phyloP scores from a whole-genome alignment of 2,329 filamentous ascomycete genomes.

The Periconia digitata region DNA sequence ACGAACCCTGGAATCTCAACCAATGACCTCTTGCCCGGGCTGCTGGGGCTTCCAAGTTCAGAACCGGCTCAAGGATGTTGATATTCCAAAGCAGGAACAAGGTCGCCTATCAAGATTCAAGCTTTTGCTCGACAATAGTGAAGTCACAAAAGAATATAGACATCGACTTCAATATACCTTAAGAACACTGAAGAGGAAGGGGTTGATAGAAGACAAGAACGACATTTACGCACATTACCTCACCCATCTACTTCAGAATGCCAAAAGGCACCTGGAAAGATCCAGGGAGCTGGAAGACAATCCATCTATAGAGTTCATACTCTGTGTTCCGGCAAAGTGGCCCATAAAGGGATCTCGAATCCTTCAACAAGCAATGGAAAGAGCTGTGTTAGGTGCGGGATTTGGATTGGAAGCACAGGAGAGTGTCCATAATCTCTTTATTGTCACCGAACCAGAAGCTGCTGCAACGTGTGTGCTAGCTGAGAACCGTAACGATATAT shows the following conservation, averaged over 20 bases:
- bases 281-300: conserved; percentile 4
- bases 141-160: conserved; percentile 8
- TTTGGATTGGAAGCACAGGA: conserved; percentile 6
- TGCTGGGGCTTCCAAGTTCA: conserved; percentile 18
- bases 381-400: conserved; percentile 13
- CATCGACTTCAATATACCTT: conserved; percentile 1
- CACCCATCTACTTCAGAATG: conserved; percentile 12
- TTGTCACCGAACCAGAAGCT: conserved; percentile 24
- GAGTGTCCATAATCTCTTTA: conserved; percentile 14
- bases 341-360: conserved; percentile 14
- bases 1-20: background rate
- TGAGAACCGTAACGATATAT: conserved; percentile 12
- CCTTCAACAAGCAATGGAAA: conserved; percentile 16
- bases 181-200: conserved; percentile 4
- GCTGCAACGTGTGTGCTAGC: conserved; percentile 19
- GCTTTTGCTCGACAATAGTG: conserved; percentile 8
- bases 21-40: background rate
- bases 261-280: conserved; percentile 7
- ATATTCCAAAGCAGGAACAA: conserved; percentile 10
- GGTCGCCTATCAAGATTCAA: conserved; percentile 13
- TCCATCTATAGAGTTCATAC: conserved; percentile 12
- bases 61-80: conserved; percentile 6
- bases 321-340: conserved; percentile 25
- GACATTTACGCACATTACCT: conserved; percentile 16
- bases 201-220: conserved; percentile 6